Base-by-base conservation (phyloP, 108 stramenopile genomes). In the Conticribra guillardii region DNA sequence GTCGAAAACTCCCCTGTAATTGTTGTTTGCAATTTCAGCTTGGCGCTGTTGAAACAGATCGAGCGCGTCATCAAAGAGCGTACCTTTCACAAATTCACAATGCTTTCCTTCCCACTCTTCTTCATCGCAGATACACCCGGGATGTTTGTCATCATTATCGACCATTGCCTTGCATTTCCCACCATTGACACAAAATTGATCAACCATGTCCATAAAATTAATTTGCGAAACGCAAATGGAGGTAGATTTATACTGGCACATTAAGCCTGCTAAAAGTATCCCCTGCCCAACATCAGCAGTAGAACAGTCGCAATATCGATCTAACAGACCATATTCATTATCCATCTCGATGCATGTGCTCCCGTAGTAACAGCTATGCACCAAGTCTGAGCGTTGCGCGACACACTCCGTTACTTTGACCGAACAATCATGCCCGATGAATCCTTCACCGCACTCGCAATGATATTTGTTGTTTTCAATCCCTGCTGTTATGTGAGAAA, bases 161-260 rank as follows among this genome's bases (percentile, higher is more conserved):
- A 73, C 73, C 34, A 74, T 66, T 15, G 48, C 48, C 14, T 31
- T 33, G 44, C 73, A 74, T 47, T 18, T 28, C 8, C 73, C 73
- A 21, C 73, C 73, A 57, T 74, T 74, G 44, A 50, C 64, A 66
- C 73, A 74, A 34, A 47, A 74, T 60, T 64, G 58, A 74, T 74
- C 73, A 28, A 27, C 50, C 26, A 60, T 37, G 18, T 50, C 24
- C 33, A 23, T 51, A 23, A n/a, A 14, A n/a, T 17, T n/a, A 29
- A 29, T 17, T 22, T 63, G 49, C 21, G 27, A 34, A 19, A 55
- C 58, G 37, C 73, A 74, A 41, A 65, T 37, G 17, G 56, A 37
- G 2, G 58, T 60, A 3, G 64, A 65, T 28, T 34, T 50, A 23
- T 74, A 74, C 58, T 74, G 64, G 26, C 73, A 74, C 73, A 74